Evolutionary conservation across 805 yeast species (phyloP).

Genomic region (Candida sithepensis): DNA sequence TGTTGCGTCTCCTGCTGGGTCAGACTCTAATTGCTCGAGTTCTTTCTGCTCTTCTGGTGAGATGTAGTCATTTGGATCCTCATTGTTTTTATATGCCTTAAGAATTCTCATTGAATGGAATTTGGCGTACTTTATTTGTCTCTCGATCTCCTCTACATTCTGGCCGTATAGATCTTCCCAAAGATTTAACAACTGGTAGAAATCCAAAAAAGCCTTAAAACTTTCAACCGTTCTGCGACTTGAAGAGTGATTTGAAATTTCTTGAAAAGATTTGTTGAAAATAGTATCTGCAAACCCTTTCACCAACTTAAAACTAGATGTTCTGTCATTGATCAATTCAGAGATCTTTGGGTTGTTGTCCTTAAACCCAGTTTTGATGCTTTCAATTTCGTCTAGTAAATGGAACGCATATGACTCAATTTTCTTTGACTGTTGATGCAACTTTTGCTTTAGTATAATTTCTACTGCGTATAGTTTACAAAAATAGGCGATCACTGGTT

Average conservation of each 20-base stretch:
- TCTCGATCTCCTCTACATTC: conserved; percentile 21
- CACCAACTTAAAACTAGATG: conserved; percentile 52
- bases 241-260: conserved; percentile 40
- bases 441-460: conserved; percentile 53
- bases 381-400: conserved; percentile 71
- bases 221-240: conserved; percentile 45
- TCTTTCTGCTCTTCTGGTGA: conserved; percentile 35
- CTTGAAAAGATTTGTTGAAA: conserved; percentile 50
- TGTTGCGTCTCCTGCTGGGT: neutral
- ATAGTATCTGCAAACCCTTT: conserved; percentile 55
- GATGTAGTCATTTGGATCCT: conserved; percentile 56
- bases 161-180: conserved; percentile 32
- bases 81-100: conserved; percentile 43
- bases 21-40: conserved; percentile 9
- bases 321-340: conserved; percentile 56
- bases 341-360: conserved; percentile 37
- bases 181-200: conserved; percentile 46
- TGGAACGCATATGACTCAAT: conserved; percentile 56
- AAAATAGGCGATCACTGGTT: conserved; percentile 71
- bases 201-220: conserved; percentile 52
- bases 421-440: conserved; percentile 54
- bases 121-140: conserved; percentile 57
- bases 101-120: conserved; percentile 59
- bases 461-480: conserved; percentile 74
- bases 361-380: conserved; percentile 37